phyloP scores from a whole-genome alignment of 23 red algal species.

The Gracilaria vermiculophylla region DNA sequence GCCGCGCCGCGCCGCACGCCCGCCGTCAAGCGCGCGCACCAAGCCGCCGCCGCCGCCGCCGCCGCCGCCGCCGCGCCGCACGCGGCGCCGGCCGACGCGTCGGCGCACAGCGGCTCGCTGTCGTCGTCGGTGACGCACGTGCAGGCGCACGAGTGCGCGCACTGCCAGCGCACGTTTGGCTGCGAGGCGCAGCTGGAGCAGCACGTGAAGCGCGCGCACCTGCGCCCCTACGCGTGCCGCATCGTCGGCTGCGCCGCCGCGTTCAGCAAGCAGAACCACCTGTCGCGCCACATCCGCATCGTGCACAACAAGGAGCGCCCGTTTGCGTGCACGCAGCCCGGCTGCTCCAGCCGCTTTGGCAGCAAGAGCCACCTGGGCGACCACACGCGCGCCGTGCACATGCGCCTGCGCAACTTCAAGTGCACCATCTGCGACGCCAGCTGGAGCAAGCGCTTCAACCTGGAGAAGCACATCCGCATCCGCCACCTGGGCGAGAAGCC shows the following conservation, averaged over 20 bases:
- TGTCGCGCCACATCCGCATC: constrained; percentile 59
- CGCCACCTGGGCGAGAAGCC: constrained; percentile 60
- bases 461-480: constrained; percentile 62
- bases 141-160: background rate
- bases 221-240: constrained; percentile 17
- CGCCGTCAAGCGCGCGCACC: background rate
- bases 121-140: background rate
- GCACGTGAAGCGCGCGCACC: constrained; percentile 1
- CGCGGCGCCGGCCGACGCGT: background rate
- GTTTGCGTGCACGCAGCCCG: constrained; percentile 52
- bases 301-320: constrained; percentile 65
- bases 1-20: background rate
- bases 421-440: constrained; percentile 41
- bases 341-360: constrained; percentile 40
- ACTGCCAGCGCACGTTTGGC: background rate
- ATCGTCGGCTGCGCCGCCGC: background rate
- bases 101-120: background rate
- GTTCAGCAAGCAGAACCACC: constrained; percentile 58
- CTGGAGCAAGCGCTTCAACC: constrained; percentile 49
- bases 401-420: constrained; percentile 42
- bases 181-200: background rate
- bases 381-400: constrained; percentile 54
- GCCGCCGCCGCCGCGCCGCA: background rate
- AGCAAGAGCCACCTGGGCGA: constrained; percentile 47
- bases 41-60: background rate